Evolutionary conservation across 257 asterid species (phyloP).

Genomic region (Mitragyna speciosa): DNA sequence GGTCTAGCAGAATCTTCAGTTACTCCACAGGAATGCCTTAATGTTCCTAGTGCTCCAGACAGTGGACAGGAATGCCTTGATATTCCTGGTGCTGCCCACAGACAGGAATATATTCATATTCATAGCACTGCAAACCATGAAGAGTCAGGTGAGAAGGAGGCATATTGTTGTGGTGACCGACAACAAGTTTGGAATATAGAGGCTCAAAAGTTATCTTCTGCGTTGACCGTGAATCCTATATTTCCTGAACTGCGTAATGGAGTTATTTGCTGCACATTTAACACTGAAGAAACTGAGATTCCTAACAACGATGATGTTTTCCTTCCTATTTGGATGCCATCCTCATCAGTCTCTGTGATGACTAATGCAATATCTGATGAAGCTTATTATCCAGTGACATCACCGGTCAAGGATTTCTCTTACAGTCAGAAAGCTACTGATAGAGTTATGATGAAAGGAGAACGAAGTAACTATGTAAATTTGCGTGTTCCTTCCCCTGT

Average conservation of each 20-base stretch:
- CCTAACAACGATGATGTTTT: constrained; percentile 87
- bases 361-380: constrained; percentile 36
- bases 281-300: constrained; percentile 66
- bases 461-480: background rate
- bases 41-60: constrained; percentile 20
- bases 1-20: constrained; percentile 27
- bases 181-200: constrained; percentile 27
- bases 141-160: constrained; percentile 22
- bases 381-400: constrained; percentile 37
- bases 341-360: constrained; percentile 38
- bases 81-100: constrained; percentile 20
- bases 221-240: constrained; percentile 31
- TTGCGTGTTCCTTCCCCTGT: constrained; percentile 21
- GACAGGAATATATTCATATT: constrained; percentile 27
- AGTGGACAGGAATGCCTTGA: constrained; percentile 28
- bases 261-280: constrained; percentile 66
- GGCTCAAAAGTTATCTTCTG: constrained; percentile 37
- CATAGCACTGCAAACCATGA: constrained; percentile 17
- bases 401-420: constrained; percentile 37
- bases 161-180: constrained; percentile 25
- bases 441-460: constrained; percentile 27
- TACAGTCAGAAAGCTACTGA: constrained; percentile 28
- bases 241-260: constrained; percentile 64
- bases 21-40: constrained; percentile 31
- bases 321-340: constrained; percentile 63